These are phyloP conservation scores for Saturnispora halmiae DNA, from an alignment of 805 yeast genomes.

Conservation along the genomic window DNA sequence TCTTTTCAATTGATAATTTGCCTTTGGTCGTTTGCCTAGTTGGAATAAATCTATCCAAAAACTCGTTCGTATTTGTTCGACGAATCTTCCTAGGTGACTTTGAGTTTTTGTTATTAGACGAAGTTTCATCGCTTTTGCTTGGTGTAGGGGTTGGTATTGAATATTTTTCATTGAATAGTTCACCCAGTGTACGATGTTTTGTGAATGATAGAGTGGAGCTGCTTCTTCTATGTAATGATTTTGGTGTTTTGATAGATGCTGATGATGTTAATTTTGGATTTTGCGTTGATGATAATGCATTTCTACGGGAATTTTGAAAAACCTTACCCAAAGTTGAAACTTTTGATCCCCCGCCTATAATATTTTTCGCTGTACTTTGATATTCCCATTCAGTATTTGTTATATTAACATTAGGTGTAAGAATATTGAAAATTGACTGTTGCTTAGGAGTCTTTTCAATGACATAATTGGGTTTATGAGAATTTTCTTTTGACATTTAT, in stretches of 20 bases:
- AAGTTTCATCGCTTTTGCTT: background rate
- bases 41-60: slow-evolving; percentile 53
- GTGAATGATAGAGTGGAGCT: slow-evolving; percentile 8
- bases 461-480: background rate
- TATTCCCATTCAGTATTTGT: slow-evolving; percentile 29
- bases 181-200: slow-evolving; percentile 9
- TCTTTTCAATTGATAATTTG: slow-evolving; percentile 32
- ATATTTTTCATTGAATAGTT: slow-evolving; percentile 12
- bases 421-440: slow-evolving; percentile 15
- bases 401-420: slow-evolving; percentile 30
- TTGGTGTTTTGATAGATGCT: slow-evolving; percentile 2
- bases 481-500: background rate
- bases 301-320: background rate
- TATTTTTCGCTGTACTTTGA: background rate
- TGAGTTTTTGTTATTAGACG: slow-evolving; percentile 5
- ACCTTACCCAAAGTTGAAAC: background rate
- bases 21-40: slow-evolving; percentile 43
- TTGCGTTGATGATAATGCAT: background rate
- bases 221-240: slow-evolving; percentile 8
- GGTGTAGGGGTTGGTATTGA: background rate
- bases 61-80: slow-evolving; percentile 29
- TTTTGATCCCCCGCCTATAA: background rate
- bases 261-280: slow-evolving; percentile 7
- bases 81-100: slow-evolving; percentile 24
- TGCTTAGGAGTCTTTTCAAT: slow-evolving; percentile 1